Evolutionary conservation across 371 early-diverging fungal species (phyloP).

Genomic region (Mucor indicus): DNA sequence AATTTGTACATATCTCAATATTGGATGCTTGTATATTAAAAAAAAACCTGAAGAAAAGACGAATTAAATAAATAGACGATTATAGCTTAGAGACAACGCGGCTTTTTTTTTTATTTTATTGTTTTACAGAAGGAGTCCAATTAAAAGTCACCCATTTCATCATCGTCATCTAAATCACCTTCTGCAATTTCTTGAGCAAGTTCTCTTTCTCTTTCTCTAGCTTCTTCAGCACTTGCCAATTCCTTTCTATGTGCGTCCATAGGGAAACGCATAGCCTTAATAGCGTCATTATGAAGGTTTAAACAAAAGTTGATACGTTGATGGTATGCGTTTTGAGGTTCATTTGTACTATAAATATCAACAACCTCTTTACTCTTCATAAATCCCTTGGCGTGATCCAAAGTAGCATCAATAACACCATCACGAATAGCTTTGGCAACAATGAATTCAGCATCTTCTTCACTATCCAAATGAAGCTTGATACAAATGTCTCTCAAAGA

Average conservation of each 20-base stretch:
- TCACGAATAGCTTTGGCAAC: conserved; percentile 98
- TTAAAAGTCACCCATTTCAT: conserved; percentile 52
- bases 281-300: conserved; percentile 92
- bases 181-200: conserved; percentile 90
- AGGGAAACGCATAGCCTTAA: conserved; percentile 97
- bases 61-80: not conserved
- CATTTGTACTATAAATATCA: conserved; percentile 94
- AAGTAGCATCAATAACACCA: conserved; percentile 94
- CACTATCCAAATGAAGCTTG: conserved; percentile 93
- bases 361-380: conserved; percentile 91
- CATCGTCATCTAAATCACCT: conserved; percentile 81
- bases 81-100: not conserved
- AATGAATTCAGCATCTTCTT: conserved; percentile 98
- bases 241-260: conserved; percentile 80
- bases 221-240: conserved; percentile 81
- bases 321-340: conserved; percentile 94
- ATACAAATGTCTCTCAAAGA: conserved; percentile 95
- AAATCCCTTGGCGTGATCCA: conserved; percentile 92
- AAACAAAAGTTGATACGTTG: conserved; percentile 94
- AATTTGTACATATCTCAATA: conserved; percentile 81
- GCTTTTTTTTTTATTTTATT: no score
- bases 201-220: conserved; percentile 87
- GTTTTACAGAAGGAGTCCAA: not conserved
- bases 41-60: conserved; percentile 41
- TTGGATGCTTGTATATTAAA: conserved; percentile 83